phyloP scores from a whole-genome alignment of 805 yeast species.

The Kregervanrija fluxuum region DNA sequence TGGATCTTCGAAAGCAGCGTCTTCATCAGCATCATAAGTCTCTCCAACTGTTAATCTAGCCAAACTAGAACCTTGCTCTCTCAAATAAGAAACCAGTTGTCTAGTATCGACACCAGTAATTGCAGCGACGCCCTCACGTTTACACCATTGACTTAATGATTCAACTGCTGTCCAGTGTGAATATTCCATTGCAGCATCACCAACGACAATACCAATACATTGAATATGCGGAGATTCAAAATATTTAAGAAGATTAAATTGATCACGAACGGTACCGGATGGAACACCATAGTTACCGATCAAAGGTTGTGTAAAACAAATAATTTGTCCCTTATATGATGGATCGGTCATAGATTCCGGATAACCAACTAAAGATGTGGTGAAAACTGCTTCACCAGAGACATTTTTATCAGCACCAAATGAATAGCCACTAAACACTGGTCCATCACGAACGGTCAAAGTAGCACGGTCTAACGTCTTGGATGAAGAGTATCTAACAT shows the following conservation, averaged over 20 bases:
- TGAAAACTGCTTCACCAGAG: slow-evolving; percentile 96
- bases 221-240: slow-evolving; percentile 89
- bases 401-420: slow-evolving; percentile 92
- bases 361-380: slow-evolving; percentile 96
- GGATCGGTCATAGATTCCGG: slow-evolving; percentile 99
- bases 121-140: slow-evolving; percentile 92
- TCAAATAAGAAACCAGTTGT: slow-evolving; percentile 81
- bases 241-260: slow-evolving; percentile 77
- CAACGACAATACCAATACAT: slow-evolving; percentile 93
- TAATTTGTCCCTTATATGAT: slow-evolving; percentile 92
- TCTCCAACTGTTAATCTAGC: slow-evolving; percentile 88
- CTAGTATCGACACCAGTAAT: slow-evolving; percentile 97
- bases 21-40: slow-evolving; percentile 86
- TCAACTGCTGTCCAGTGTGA: slow-evolving; percentile 99
- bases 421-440: slow-evolving; percentile 85
- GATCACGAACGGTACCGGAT: slow-evolving; percentile 69
- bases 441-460: slow-evolving; percentile 85
- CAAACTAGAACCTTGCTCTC: slow-evolving; percentile 93
- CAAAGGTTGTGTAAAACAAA: slow-evolving; percentile 94
- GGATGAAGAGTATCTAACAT: slow-evolving; percentile 16
- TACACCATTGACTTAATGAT: slow-evolving; percentile 91
- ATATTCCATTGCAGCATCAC: slow-evolving; percentile 90
- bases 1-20: slow-evolving; percentile 87
- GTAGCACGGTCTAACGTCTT: slow-evolving; percentile 70
- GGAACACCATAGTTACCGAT: slow-evolving; percentile 99